Evolutionary conservation across 176 grass and related monocot species (phyloP), one percentile per base, ranked within the genome.

Genomic region (Microstegium vimineum): DNA sequence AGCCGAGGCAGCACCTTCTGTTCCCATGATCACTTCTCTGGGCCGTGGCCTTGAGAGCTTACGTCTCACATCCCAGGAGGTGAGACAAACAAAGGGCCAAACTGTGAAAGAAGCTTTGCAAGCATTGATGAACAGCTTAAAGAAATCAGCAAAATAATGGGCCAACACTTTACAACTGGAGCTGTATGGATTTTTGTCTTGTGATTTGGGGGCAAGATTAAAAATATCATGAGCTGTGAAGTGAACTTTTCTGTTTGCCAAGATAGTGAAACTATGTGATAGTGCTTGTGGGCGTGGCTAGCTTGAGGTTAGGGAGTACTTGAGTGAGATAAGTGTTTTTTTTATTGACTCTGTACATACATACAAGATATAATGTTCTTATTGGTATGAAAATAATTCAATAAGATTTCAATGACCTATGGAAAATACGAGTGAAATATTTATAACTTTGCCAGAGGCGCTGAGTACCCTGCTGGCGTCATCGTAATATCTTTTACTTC

Each of bases 11-110:
- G 72, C 82, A 70, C 95, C 92, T 80, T 88, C 92, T 70, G 82
- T 93, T 80, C 86, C 88, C 16, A 90, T 87, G 86, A 95, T 93
- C 82, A 85, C 76, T 10, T 88, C 92, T 41, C 76, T 99, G 56
- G 96, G 96, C 15, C 90, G 90, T 61, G 96, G 96, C 69, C 87
- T 99, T 51, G 78, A 99, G 85, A 86, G 89, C 37, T 73, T 99
- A 76, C 87, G 82, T 71, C 82, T 84, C 73, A 89, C 92, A 30
- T 94, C 90, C 73, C 76, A 87, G 71, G 90, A 95, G 81, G 90
- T 88, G 37, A 91, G 79, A 43, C 87, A 74, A 51, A 84, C 81
- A 31, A 90, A 77, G 67, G 88, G 88, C 56, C 81, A 86, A 43
- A 89, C 89, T 68, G 82, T 93, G 62, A 91, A 93, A 45, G 92